Evolutionary conservation across 2,329 filamentous ascomycete genomes (phyloP).

Genomic region (Tetracladium maxilliforme): DNA sequence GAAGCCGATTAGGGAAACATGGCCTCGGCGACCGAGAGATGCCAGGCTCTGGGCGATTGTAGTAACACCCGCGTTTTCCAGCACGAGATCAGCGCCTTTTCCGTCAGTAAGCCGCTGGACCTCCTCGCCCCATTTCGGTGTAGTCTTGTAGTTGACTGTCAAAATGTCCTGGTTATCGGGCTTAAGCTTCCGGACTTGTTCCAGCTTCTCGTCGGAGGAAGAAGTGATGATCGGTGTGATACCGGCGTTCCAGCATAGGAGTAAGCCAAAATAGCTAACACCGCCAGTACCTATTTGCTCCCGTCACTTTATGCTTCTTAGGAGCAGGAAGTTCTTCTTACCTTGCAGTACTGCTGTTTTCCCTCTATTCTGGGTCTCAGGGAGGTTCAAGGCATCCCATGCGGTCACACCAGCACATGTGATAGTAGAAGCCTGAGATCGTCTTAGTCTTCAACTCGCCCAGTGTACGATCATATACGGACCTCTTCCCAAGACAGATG

Average conservation of each 20-base stretch:
- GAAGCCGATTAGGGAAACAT: slow-evolving; percentile 36
- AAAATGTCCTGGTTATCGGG: too few relatives aligned
- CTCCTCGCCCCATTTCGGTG: slow-evolving; percentile 32
- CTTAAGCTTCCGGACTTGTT: slow-evolving; percentile 15
- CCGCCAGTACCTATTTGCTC: slow-evolving; percentile 30
- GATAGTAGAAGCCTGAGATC: too few relatives aligned
- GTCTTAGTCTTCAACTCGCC: too few relatives aligned
- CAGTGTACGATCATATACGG: too few relatives aligned
- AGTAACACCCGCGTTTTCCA: slow-evolving; percentile 36
- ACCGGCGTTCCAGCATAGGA: slow-evolving; percentile 28
- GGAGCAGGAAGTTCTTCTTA: slow-evolving; percentile 3
- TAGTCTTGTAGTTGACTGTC: slow-evolving; percentile 41
- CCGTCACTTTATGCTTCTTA: background rate
- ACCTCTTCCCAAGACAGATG: too few relatives aligned
- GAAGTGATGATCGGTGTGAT: slow-evolving; percentile 31
- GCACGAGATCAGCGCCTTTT: slow-evolving; percentile 34
- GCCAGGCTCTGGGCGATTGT: slow-evolving; percentile 37
- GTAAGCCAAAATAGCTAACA: slow-evolving; percentile 25
- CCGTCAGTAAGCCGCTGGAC: slow-evolving; percentile 28
- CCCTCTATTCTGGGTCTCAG: slow-evolving; percentile 20
- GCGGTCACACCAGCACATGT: slow-evolving; percentile 29
- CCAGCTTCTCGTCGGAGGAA: slow-evolving; percentile 31
- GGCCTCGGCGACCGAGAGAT: slow-evolving; percentile 35
- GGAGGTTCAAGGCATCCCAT: slow-evolving; percentile 31
- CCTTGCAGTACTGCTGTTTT: slow-evolving; percentile 21